Evolutionary conservation across 2,329 filamentous ascomycete genomes (phyloP), one percentile per base, ranked within the genome.

Genomic region (Coleophoma eucalyptorum): DNA sequence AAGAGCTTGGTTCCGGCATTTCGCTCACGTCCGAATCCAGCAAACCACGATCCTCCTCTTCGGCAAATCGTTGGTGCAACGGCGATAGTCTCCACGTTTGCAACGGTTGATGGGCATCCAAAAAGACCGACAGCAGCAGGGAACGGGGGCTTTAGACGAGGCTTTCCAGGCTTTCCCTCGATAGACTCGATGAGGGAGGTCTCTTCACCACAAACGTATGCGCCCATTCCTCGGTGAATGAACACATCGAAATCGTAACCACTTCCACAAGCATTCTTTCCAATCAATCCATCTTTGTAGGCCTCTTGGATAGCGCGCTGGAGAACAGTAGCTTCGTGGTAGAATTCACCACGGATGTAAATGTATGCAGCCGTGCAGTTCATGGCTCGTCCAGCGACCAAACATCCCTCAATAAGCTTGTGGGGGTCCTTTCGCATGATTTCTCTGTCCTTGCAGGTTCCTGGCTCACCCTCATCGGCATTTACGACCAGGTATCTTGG

Each of bases 391-490:
- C 94, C 94, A 60, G 94, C 91, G 45, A 99, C 87, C 58, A 99
- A 79, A 73, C 94, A 99, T 69, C 94, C 94, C 76, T 99, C 94
- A 67, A 99, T 79, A 59, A 99, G 88, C 81, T 99, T 99, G 80
- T 99, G 94, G 56, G 94, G 94, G 71, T 99, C 94, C 77, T 99
- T 99, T 74, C 94, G 91, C 94, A 99, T 99, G 62, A 99, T 99
- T 73, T 99, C 94, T 68, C 94, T 87, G 73, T 99, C 94, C 78
- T 99, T 99, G 86, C 94, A 99, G 49, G 94, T 99, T 71, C 94
- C 94, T 31, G 94, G 94, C 75, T 99, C 94, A 66, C 94, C 94
- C 77, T 99, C 94, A 71, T 99, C 94, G 61, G 94, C 94, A 67
- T 99, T 99, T 76, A 99, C 90, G 55, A 99, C 93, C 50, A 99